Percentiles rank a stretch among this genome's conserved stretches.
These are phyloP conservation scores for Trifolium repens DNA, from an alignment of 306 rosid genomes.

Conservation along the genomic window DNA sequence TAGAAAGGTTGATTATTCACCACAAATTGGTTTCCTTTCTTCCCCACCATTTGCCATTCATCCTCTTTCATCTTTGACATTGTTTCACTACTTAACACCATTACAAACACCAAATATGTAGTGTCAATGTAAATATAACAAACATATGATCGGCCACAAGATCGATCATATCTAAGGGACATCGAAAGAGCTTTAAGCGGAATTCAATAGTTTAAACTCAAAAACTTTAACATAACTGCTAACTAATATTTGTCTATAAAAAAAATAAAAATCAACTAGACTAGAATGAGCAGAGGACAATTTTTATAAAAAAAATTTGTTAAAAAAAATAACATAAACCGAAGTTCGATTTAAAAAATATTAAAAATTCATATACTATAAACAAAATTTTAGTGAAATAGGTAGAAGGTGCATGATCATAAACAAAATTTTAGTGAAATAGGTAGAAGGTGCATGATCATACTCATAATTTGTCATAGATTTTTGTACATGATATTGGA, in stretches of 20 bases:
- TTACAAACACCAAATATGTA: not conserved
- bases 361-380: too few species aligned
- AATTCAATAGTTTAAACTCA: not conserved
- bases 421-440: conserved; percentile 8
- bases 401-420: conserved; percentile 17
- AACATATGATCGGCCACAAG: not conserved
- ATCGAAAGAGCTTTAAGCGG: not conserved
- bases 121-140: not conserved
- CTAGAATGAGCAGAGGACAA: not conserved
- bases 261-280: not conserved
- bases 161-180: not conserved
- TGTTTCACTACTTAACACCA: conserved; percentile 47
- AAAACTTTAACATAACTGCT: not conserved
- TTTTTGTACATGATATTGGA: conserved; percentile 42
- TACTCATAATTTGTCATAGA: conserved; percentile 54
- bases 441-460: conserved; percentile 12
- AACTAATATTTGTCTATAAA: not conserved
- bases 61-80: conserved; percentile 45
- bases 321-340: not conserved
- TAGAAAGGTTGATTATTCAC: conserved; percentile 77
- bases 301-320: too few species aligned
- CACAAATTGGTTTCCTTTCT: conserved; percentile 87
- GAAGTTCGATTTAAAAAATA: not conserved
- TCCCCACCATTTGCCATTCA: conserved; percentile 77
- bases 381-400: not conserved